These are phyloP conservation scores for Peltaster fructicola DNA, from an alignment of 2,329 filamentous ascomycete species.

Conservation along the genomic window DNA sequence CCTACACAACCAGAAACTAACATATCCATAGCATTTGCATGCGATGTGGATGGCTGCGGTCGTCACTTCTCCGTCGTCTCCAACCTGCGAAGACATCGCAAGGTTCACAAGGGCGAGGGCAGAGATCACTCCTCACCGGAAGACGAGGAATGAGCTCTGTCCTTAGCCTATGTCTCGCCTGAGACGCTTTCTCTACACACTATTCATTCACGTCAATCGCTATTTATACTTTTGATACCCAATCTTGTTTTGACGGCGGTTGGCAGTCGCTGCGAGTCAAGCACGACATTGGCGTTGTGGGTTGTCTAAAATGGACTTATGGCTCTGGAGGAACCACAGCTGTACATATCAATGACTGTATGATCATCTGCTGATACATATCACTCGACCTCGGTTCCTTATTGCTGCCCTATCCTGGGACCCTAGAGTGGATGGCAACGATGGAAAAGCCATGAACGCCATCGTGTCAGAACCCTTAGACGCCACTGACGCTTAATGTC, in stretches of 20 bases:
- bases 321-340: no score
- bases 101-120: constrained; percentile 73
- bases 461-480: no score
- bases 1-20: constrained; percentile 7
- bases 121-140: constrained; percentile 29
- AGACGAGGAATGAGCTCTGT: constrained; percentile 21
- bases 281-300: no score
- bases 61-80: constrained; percentile 95
- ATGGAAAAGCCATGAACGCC: no score
- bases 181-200: not conserved
- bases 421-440: no score
- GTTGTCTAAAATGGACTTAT: constrained; percentile 3
- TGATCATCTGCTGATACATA: no score
- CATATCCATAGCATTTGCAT: constrained; percentile 56
- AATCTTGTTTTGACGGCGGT: no score
- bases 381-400: no score
- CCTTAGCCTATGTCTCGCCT: constrained; percentile 1
- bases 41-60: constrained; percentile 86
- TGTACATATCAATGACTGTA: no score
- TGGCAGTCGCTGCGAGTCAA: no score
- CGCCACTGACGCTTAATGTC: no score
- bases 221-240: constrained; percentile 19
- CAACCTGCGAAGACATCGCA: constrained; percentile 83
- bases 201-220: constrained; percentile 17
- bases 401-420: no score